phyloP scores from a whole-genome alignment of 257 asterid genomes.

The Gardenia jasminoides region DNA sequence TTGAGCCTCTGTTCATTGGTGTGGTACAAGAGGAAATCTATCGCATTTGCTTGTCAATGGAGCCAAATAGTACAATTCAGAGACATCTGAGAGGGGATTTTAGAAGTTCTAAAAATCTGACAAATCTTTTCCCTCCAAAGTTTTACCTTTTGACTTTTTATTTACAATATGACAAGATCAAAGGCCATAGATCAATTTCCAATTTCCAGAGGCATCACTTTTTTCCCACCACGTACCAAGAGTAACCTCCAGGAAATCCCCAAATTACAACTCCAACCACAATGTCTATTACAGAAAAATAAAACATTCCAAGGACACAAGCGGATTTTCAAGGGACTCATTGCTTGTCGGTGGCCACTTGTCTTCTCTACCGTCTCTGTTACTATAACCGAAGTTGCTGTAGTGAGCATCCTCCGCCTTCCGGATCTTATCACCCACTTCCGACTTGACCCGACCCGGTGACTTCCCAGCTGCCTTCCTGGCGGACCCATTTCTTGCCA shows the following conservation, averaged over 20 bases:
- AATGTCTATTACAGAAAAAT: slow-evolving; percentile 53
- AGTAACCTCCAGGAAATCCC: slow-evolving; percentile 3
- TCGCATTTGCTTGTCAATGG: not conserved
- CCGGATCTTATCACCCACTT: slow-evolving; percentile 44
- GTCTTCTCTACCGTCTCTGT: slow-evolving; percentile 25
- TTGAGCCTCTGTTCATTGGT: not conserved
- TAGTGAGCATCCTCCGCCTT: slow-evolving; percentile 26
- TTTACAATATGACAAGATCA: slow-evolving; percentile 30
- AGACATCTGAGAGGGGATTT: not conserved
- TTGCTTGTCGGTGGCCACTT: slow-evolving; percentile 51
- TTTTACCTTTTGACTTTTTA: slow-evolving; percentile 23
- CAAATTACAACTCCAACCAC: not conserved
- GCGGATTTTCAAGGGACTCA: slow-evolving; percentile 83
- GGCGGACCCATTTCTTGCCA: slow-evolving; percentile 45
- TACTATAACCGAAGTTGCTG: not conserved
- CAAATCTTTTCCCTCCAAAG: slow-evolving; percentile 26
- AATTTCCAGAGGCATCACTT: not conserved
- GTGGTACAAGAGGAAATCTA: not conserved
- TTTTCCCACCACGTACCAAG: not conserved
- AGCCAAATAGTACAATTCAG: not conserved
- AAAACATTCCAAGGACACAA: slow-evolving; percentile 93
- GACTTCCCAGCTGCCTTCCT: slow-evolving; percentile 59
- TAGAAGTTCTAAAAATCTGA: not conserved
- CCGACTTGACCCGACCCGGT: slow-evolving; percentile 61
- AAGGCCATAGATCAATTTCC: not conserved